A percentile compares a stretch with the other conserved stretches of the same genome.
phyloP scores from a whole-genome alignment of 305 asterid genomes.

The Fraxinus floribunda region DNA sequence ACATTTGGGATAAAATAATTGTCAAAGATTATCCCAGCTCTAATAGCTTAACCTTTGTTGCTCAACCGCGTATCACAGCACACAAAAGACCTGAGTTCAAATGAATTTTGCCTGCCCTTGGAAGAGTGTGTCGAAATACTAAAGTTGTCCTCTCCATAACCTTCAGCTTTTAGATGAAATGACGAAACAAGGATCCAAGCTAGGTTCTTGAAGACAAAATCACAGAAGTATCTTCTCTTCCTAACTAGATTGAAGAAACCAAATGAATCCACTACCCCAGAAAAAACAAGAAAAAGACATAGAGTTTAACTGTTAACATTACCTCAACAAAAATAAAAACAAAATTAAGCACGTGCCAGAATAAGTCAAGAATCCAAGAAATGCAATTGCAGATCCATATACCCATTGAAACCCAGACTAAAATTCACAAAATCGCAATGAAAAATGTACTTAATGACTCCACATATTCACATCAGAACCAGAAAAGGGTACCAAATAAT shows the following conservation, averaged over 20 bases:
- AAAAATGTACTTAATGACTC: slow-evolving; percentile 12
- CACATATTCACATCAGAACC: background rate
- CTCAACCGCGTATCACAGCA: background rate
- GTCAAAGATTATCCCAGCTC: background rate
- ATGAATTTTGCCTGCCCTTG: background rate
- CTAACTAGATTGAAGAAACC: background rate
- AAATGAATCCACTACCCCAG: background rate
- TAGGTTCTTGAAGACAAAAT: background rate
- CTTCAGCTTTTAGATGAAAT: background rate
- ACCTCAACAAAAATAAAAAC: background rate
- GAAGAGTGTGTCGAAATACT: background rate
- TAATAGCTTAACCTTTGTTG: background rate
- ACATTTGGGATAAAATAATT: background rate
- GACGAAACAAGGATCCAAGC: background rate
- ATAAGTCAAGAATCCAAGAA: slow-evolving; percentile 2
- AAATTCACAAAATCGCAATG: slow-evolving; percentile 1
- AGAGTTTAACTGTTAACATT: background rate
- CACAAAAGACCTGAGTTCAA: background rate
- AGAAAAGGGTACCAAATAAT: background rate
- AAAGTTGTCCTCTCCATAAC: background rate
- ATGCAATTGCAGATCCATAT: slow-evolving; percentile 8
- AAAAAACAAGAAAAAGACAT: background rate
- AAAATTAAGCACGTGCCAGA: background rate
- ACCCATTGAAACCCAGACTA: background rate
- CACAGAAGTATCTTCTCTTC: background rate